Evolutionary conservation across 2,329 filamentous ascomycete species (phyloP), one percentile per base, ranked within the genome.

Genomic region (Huntiella bhutanensis): DNA sequence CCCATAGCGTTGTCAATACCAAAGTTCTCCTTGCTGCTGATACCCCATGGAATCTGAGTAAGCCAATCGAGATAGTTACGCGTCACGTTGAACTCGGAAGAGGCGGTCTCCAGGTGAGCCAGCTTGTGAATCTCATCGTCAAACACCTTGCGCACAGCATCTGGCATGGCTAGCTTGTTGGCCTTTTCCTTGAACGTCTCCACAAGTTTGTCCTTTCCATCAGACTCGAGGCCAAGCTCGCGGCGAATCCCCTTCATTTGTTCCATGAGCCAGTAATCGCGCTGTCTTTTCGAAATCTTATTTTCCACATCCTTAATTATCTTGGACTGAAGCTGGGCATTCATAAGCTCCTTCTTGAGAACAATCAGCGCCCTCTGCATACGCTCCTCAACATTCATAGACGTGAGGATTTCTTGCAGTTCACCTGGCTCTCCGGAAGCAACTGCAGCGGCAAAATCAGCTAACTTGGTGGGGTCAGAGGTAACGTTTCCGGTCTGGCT

Each of bases 161-260:
- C 91, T 0, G 91, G 91, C 91, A 98, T 98, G 2, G 87, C 86
- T 42, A 98, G 70, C 59, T 92, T 94, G 58, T 75, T 72, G 0
- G 85, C 86, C 69, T 94, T 95, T 57, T 95, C 87, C 63, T 85
- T 91, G 68, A 98, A 98, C 60, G 83, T 93, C 61, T 96, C 91
- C 1, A 98, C 83, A 10, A 98, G 70, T 65, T 96, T 96, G 58
- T 98, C 91, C 64, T 96, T 98, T 53, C 92, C 91, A 58, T 98
- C 91, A 4, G 85, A 93, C 60, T 98, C 92, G 45, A 98, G 84
- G 16, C 92, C 91, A 42, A 98, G 75, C 62, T 98, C 91, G 49
- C 91, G 75, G 49, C 85, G 81, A 57, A 98, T 98, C 19, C 87
- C 91, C 68, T 96, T 96, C 87, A 98, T 94, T 61, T 98, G 92